These are phyloP conservation scores for Botrytis tulipae DNA, from an alignment of 2,329 filamentous ascomycete species.

Conservation along the genomic window DNA sequence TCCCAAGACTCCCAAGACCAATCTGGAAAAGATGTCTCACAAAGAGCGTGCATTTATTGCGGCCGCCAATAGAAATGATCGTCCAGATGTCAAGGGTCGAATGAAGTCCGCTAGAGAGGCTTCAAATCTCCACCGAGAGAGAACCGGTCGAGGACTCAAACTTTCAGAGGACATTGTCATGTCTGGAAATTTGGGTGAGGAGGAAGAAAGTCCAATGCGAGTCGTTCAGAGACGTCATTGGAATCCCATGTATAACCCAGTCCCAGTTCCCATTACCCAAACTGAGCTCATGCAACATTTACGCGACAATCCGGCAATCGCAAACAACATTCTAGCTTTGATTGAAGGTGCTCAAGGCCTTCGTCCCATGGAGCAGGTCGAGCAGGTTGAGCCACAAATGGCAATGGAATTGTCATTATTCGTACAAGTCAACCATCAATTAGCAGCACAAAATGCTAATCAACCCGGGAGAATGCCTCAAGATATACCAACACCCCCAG, in stretches of 20 bases:
- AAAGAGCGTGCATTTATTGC: constrained; percentile 90
- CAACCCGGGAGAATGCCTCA: neutral
- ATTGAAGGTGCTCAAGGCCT: neutral
- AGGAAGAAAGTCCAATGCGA: constrained; percentile 45
- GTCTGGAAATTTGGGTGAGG: constrained; percentile 95
- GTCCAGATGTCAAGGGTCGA: constrained; percentile 75
- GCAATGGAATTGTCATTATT: neutral
- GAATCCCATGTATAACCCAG: constrained; percentile 52
- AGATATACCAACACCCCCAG: neutral
- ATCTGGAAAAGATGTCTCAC: constrained; percentile 52
- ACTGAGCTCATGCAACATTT: neutral
- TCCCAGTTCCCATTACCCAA: constrained; percentile 22
- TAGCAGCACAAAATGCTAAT: too few species aligned
- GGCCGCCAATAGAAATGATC: constrained; percentile 81
- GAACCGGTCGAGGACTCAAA: constrained; percentile 77
- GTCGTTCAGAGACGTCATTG: constrained; percentile 60
- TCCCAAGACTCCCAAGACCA: neutral
- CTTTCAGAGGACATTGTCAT: constrained; percentile 84
- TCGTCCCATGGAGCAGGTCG: neutral
- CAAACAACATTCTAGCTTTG: neutral
- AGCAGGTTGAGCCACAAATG: neutral
- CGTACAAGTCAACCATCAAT: neutral
- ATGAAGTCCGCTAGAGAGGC: constrained; percentile 84
- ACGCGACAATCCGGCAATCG: neutral
- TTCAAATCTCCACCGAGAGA: constrained; percentile 85